Evolutionary conservation across 495 filamentous ascomycete genomes (phyloP).

Genomic region (Lophiostoma macrostomum): DNA sequence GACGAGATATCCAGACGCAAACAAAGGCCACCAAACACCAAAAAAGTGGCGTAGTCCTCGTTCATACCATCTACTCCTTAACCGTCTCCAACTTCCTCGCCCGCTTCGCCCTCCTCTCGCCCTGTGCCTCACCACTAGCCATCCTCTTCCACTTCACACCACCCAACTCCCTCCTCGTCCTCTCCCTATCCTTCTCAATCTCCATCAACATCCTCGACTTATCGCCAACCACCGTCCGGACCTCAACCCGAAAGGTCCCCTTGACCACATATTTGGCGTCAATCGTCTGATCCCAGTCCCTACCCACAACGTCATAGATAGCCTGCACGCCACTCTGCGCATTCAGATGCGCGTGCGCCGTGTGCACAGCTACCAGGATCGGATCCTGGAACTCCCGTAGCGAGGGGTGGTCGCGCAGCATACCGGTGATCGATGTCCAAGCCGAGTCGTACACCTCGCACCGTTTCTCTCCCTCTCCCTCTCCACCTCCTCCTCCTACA

Average conservation of each 20-base stretch:
- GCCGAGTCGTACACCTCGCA: neutral
- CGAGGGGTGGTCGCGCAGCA: neutral
- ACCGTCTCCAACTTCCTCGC: too few relatives aligned
- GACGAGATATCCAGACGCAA: too few relatives aligned
- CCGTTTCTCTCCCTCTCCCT: neutral
- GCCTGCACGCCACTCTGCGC: neutral
- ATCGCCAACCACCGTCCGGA: conserved; percentile 1
- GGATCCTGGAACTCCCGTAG: neutral
- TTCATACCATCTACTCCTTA: too few relatives aligned
- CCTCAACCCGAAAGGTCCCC: conserved; percentile 3
- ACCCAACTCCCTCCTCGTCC: too few relatives aligned
- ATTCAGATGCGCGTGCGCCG: neutral
- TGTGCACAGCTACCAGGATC: neutral
- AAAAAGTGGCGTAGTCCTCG: too few relatives aligned
- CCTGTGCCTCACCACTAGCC: too few relatives aligned
- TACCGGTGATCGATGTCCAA: conserved; percentile 2
- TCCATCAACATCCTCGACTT: neutral
- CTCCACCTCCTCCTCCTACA: neutral
- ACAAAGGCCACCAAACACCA: too few relatives aligned
- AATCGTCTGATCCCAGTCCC: conserved; percentile 2
- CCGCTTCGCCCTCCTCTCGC: too few relatives aligned
- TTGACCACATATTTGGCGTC: neutral
- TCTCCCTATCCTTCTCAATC: too few relatives aligned
- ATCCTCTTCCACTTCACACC: too few relatives aligned
- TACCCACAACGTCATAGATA: neutral